Evolutionary conservation across 345 rosid genomes (phyloP).

Genomic region (Eucalyptus sp.): DNA sequence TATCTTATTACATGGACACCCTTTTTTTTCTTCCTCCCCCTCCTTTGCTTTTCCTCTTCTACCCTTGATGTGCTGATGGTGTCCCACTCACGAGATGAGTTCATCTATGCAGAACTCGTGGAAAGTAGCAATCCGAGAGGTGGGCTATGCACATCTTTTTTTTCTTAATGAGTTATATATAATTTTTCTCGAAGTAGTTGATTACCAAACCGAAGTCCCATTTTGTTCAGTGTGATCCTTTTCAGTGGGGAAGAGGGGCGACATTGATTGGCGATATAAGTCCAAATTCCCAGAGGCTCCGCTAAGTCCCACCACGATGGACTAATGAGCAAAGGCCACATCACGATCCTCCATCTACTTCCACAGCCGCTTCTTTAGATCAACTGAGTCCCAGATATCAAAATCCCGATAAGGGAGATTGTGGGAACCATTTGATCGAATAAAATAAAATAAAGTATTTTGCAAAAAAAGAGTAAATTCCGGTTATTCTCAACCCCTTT

Average conservation of each 20-base stretch:
- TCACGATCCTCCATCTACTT: background rate
- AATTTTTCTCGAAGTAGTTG: background rate
- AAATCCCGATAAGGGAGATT: slow-evolving; percentile 2
- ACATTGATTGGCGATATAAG: background rate
- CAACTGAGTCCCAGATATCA: background rate
- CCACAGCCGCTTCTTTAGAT: background rate
- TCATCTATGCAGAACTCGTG: background rate
- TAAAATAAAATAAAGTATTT: background rate
- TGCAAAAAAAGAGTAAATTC: background rate
- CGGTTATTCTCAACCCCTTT: background rate
- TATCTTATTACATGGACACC: background rate
- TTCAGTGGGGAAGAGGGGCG: slow-evolving; percentile 3
- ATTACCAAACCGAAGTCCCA: slow-evolving; percentile 5
- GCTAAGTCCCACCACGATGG: slow-evolving; percentile 1
- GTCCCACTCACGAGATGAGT: background rate
- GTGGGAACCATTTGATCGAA: slow-evolving; percentile 14
- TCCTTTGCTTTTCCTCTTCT: background rate
- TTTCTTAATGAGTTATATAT: background rate
- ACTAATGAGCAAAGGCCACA: slow-evolving; percentile 16
- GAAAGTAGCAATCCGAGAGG: background rate
- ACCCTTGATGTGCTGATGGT: background rate
- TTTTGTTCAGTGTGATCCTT: background rate
- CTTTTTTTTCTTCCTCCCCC: background rate
- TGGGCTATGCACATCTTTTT: background rate
- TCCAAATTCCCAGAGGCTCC: slow-evolving; percentile 7